Conservation (phyloP, 2,329 filamentous ascomycete species). For the Trichoderma lentiforme region DNA sequence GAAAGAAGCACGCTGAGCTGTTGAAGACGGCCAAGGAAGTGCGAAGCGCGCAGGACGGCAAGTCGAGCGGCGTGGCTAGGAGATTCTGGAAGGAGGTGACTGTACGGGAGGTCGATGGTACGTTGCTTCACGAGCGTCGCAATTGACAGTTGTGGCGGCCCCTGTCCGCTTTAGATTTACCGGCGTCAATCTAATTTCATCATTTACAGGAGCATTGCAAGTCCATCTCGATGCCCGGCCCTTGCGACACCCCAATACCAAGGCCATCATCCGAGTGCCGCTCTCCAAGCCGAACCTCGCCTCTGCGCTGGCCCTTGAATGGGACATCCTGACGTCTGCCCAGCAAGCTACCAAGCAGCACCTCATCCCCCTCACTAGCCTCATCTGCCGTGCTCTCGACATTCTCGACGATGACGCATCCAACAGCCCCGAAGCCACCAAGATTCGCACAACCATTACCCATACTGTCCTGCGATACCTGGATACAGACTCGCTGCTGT, state of each 20-base stretch:
- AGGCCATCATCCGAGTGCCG: constrained; percentile 69
- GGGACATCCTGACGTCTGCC: constrained; percentile 78
- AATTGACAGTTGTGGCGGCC: background rate
- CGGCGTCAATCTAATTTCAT: background rate
- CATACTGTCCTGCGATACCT: constrained; percentile 77
- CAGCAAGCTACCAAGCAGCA: constrained; percentile 83
- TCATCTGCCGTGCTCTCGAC: constrained; percentile 79
- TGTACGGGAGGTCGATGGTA: constrained; percentile 66
- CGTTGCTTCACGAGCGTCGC: constrained; percentile 16
- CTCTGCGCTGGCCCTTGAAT: constrained; percentile 83
- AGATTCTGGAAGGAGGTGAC: constrained; percentile 87
- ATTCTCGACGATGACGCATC: constrained; percentile 64
- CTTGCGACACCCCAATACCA: constrained; percentile 72
- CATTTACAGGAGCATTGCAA: constrained; percentile 43
- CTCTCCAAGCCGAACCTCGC: constrained; percentile 76
- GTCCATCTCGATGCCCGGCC: constrained; percentile 76
- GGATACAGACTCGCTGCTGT: constrained; percentile 87
- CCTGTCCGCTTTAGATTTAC: too few species aligned
- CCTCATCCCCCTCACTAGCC: constrained; percentile 84
- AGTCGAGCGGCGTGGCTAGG: constrained; percentile 54
- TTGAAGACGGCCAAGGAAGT: constrained; percentile 51
- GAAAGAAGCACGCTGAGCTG: constrained; percentile 53
- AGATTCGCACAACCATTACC: constrained; percentile 62
- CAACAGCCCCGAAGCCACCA: constrained; percentile 36
- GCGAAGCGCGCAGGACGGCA: constrained; percentile 35